Conservation (phyloP, 352 stramenopile species). For the Phytophthora crassamura region DNA sequence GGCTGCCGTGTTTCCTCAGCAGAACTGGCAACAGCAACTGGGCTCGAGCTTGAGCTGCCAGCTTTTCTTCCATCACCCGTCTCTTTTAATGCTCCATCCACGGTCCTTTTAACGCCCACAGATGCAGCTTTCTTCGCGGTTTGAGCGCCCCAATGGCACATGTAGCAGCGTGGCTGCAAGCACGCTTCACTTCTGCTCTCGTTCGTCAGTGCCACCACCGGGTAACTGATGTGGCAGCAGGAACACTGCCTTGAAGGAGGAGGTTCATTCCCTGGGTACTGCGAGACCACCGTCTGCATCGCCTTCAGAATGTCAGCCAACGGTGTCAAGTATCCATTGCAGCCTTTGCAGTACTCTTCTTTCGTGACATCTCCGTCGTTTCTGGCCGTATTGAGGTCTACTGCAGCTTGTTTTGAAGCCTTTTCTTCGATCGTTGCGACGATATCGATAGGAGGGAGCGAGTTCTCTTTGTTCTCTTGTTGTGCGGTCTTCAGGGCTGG, state of each 20-base stretch:
- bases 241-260: constrained; percentile 10
- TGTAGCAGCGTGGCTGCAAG: neutral
- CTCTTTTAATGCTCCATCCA: too few species aligned
- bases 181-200: constrained; percentile 3
- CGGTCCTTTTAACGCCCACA: too few species aligned
- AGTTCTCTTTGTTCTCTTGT: too few species aligned
- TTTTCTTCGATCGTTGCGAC: too few species aligned
- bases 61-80: neutral
- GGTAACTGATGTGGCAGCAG: constrained; percentile 18
- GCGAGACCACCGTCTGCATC: constrained; percentile 6
- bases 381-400: too few species aligned
- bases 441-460: too few species aligned
- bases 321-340: neutral
- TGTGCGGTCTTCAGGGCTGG: too few species aligned
- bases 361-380: too few species aligned
- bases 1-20: neutral
- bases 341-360: neutral
- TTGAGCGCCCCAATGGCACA: neutral
- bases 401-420: too few species aligned
- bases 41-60: neutral
- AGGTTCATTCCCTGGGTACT: neutral
- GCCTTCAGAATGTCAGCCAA: neutral
- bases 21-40: neutral
- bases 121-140: too few species aligned
- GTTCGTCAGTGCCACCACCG: neutral